Percentiles rank a stretch among this genome's conserved stretches.
phyloP scores from a whole-genome alignment of 352 stramenopile genomes.

The Pythium pyrilobum region DNA sequence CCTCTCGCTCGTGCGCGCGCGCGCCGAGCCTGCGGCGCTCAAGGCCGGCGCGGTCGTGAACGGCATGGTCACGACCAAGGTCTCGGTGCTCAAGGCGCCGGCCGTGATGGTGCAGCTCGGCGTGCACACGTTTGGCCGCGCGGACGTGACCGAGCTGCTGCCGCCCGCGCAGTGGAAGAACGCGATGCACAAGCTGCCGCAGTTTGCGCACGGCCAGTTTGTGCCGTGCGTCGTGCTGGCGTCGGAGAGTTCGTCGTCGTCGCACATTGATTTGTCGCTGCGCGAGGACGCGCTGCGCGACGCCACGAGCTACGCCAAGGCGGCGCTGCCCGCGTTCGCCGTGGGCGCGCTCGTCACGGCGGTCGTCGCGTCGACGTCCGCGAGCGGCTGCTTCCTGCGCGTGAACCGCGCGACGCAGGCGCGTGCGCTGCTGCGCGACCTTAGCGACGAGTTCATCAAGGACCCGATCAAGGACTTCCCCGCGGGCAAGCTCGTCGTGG shows the following conservation, averaged over 20 bases:
- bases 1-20: constrained; percentile 54
- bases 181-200: constrained; percentile 55
- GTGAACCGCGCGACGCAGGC: constrained; percentile 84
- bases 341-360: constrained; percentile 87
- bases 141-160: constrained; percentile 77
- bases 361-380: constrained; percentile 89
- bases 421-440: constrained; percentile 92
- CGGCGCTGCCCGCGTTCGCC: constrained; percentile 28
- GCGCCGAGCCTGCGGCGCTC: constrained; percentile 16
- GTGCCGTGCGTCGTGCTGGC: constrained; percentile 74
- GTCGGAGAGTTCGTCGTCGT: constrained; percentile 14
- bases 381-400: constrained; percentile 93
- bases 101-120: constrained; percentile 84
- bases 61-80: constrained; percentile 68
- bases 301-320: constrained; percentile 48
- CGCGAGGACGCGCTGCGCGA: constrained; percentile 51
- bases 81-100: constrained; percentile 65
- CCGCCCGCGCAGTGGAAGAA: constrained; percentile 54
- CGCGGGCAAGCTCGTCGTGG: constrained; percentile 91
- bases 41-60: constrained; percentile 54
- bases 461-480: constrained; percentile 88
- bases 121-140: constrained; percentile 68
- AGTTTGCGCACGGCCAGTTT: constrained; percentile 62
- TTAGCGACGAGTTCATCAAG: constrained; percentile 94
- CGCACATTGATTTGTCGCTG: constrained; percentile 73